A percentile compares a stretch with the other conserved stretches of the same genome.
Conservation (phyloP, 2,329 filamentous ascomycete genomes). For the Beauveria caledonica region DNA sequence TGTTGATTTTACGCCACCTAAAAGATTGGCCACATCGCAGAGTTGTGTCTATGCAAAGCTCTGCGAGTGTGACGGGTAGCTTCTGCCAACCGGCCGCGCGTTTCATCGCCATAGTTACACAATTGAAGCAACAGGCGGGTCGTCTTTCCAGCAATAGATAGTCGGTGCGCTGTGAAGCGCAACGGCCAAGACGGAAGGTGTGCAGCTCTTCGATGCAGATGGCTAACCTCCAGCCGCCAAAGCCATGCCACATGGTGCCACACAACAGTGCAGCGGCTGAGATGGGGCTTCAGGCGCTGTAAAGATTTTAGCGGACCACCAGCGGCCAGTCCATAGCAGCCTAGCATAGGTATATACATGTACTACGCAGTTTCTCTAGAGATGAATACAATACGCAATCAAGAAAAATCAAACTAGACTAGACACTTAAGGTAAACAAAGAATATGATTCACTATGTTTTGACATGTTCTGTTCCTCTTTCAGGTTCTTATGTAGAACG, state of each 20-base stretch:
- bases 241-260: background rate
- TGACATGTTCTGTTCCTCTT: background rate
- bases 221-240: background rate
- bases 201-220: background rate
- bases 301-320: background rate
- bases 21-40: constrained; percentile 94
- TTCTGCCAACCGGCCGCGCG: constrained; percentile 75
- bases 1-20: constrained; percentile 78
- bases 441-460: too few relatives aligned
- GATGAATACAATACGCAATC: too few relatives aligned
- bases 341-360: background rate
- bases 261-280: background rate
- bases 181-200: background rate
- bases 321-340: too few relatives aligned
- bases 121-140: background rate
- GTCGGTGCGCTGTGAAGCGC: background rate
- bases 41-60: constrained; percentile 91
- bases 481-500: background rate
- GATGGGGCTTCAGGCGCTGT: background rate
- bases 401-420: too few relatives aligned
- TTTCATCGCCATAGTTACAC: constrained; percentile 26
- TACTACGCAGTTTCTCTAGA: too few relatives aligned
- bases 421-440: too few relatives aligned
- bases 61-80: constrained; percentile 70
- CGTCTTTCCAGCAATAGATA: background rate